Base-by-base conservation (phyloP, 2,329 filamentous ascomycete genomes). In the Talaromyces rugulosus region DNA sequence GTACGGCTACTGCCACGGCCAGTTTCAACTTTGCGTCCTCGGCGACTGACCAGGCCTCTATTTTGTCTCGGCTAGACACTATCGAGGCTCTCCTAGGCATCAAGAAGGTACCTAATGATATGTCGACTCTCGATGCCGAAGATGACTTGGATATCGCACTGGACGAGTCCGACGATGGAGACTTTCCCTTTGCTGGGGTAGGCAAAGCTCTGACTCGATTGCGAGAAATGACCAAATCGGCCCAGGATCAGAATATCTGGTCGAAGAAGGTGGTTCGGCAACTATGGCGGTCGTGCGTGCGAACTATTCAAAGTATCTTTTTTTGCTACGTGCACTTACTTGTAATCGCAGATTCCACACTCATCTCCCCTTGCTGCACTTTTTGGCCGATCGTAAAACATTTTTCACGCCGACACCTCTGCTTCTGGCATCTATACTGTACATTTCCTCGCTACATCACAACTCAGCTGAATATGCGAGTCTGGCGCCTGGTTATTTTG, bases 291-390 rank as follows among this genome's bases (percentile, higher is more conserved):
- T 67, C 67, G 70, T 72, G 63, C 59, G 70, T 64, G 36, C 34
- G 36, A 40, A 2, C 36, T n/a, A 40, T 36, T 9, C 8, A 40
- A 4, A 40, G 14, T 16, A 1, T 8, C 7, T n/a, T 0, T 2
- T 40, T 23, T 14, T n/a, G 8, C 18, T 14, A 44, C 8, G 12
- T 55, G 16, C 12, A 50, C 59, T 66, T 23, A 67, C 31, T 9
- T 33, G 3, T 7, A 18, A 47, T 47, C 18, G 44, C 44, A 72
- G 70, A 18, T 72, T 72, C 51, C 53, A 72, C 14, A 65, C 68
- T 16, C 66, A 72, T 33, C 62, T 72, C 18, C 70, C 70, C 9
- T 65, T 72, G 28, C 64, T 72, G 18, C 70, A 72, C 31, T 72
- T 72, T 34, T 36, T 72, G n/a, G 66, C 65, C 51, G 68, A 71